Base-by-base conservation (phyloP, 2,329 filamentous ascomycete genomes). In the Pseudocercospora fijiensis region DNA sequence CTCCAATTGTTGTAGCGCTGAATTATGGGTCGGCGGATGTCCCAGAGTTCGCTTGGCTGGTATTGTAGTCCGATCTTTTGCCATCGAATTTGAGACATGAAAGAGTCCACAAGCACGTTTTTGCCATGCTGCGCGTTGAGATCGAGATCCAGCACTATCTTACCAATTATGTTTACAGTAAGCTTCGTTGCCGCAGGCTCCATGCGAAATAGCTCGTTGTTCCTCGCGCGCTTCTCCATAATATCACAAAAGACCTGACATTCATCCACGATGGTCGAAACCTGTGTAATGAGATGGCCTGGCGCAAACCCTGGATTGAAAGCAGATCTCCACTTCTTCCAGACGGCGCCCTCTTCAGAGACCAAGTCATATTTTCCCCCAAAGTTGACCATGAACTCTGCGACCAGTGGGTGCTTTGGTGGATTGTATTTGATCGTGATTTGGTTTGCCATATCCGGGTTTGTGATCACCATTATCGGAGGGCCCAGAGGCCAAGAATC, bases 301-400 rank as follows among this genome's bases (percentile, higher is more conserved):
- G 72, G 64, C 0, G 73, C 72, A 59, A 80, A 80, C 2, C 77
- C 78, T 3, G 78, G 78, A 57, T 80, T 80, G 73, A 81, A 81
- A 6, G 77, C 74, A 28, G 67, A 68, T 52, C 79, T 72, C 78
- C 78, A 80, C 61, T 75, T 77, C 70, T 80, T 81, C 79, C 79
- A 81, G 16, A 69, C 59, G 5, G 72, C 63, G 0, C 78, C 78
- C 26, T 79, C 76, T 33, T 72, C 73, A 7, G 70, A 71, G 1
- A 81, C 69, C 9, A 81, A 69, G 63, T 78, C 20, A 13, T 70
- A 62, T 4, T 71, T 70, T 1, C 78, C 79, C 10, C 74, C 75
- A 26, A 81, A 71, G 24, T 76, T 74, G 20, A 71, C 64, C 30
- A 79, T 69, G 62, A 76, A 73, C 0, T 72, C 65, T 8, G 65